Base-by-base conservation (phyloP, 1,284 basidiomycete species). In the Apiotrichum sp. region DNA sequence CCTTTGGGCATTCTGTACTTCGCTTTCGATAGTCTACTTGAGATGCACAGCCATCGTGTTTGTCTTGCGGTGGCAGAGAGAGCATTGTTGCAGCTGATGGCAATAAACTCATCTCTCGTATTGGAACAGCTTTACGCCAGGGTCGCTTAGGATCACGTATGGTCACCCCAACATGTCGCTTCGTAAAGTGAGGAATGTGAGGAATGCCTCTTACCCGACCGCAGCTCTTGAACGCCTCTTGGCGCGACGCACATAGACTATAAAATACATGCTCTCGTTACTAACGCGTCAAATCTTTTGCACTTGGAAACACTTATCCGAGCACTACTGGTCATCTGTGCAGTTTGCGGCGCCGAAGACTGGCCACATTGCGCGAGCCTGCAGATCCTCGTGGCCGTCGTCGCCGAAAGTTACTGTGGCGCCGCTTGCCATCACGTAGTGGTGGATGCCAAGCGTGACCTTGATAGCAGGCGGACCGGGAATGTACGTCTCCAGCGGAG, bases 391-490 rank as follows among this genome's bases (percentile, higher is more conserved):
- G 6, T 70, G 65, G 35, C 79, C 79, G 48, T 81, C 78, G 38
- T 77, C 69, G 50, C 77, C 78, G 9, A 70, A 70, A 8, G 77
- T 79, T 13, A 83, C 78, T n/a, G 73, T 74, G 31, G 77, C 78
- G 7, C 76, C 76, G 48, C 78, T 76, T 55, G 81, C 77, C 55
- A 79, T 81, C 40, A 81, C 78, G 33, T 74, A 74, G 56, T 78
- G 76, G 22, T 65, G 77, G 58, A 85, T 67, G 2, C 86, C 86
- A 32, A 88, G 78, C 0, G 86, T 83, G 13, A 88, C 79, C 72
- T 87, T 87, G 78, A 88, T 87, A 47, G 79, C 82, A 4, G 84
- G 84, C 14, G 78, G 68, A 6, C 80, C 79, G 11, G 82, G 81
- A 8, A 66, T 76, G 70, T 87, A 87, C 11, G 71, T 68, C 59